Evolutionary conservation across 1,284 basidiomycete species (phyloP).

Genomic region (Phlebopus sp.): DNA sequence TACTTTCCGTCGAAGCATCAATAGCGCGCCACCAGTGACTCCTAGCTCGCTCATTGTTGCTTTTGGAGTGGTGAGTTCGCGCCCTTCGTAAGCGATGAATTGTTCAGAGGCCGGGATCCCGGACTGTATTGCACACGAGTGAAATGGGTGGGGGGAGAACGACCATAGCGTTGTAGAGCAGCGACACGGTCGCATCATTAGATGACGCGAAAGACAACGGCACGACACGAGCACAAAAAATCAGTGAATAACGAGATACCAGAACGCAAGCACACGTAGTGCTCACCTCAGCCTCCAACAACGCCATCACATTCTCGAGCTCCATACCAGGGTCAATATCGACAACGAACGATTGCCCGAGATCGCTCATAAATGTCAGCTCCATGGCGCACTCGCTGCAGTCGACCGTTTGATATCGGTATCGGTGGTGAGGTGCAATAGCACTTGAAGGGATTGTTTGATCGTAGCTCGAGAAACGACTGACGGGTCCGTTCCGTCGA

Average conservation of each 20-base stretch:
- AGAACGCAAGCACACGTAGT: conserved; percentile 5
- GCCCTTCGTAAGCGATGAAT: conserved; percentile 61
- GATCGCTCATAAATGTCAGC: conserved; percentile 77
- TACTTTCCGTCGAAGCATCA: conserved; percentile 64
- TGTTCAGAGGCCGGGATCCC: conserved; percentile 70
- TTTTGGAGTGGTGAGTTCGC: conserved; percentile 61
- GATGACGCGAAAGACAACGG: not conserved
- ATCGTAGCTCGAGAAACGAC: not conserved
- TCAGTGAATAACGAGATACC: not conserved
- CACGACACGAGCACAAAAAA: not conserved
- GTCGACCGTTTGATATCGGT: not conserved
- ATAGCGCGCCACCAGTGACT: conserved; percentile 60
- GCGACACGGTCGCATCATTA: not conserved
- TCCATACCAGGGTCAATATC: conserved; percentile 89
- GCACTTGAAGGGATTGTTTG: not conserved
- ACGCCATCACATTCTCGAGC: conserved; percentile 83
- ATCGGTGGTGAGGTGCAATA: not conserved
- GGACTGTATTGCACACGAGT: conserved; percentile 43
- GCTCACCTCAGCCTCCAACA: conserved; percentile 86
- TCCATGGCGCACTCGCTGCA: conserved; percentile 52
- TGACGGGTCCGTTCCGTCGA: too few species aligned
- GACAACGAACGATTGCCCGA: conserved; percentile 72
- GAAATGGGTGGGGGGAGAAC: not conserved
- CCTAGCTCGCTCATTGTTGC: conserved; percentile 66
- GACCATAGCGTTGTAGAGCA: not conserved